phyloP scores from a whole-genome alignment of 352 stramenopile species.

The Phytopythium vexans region DNA sequence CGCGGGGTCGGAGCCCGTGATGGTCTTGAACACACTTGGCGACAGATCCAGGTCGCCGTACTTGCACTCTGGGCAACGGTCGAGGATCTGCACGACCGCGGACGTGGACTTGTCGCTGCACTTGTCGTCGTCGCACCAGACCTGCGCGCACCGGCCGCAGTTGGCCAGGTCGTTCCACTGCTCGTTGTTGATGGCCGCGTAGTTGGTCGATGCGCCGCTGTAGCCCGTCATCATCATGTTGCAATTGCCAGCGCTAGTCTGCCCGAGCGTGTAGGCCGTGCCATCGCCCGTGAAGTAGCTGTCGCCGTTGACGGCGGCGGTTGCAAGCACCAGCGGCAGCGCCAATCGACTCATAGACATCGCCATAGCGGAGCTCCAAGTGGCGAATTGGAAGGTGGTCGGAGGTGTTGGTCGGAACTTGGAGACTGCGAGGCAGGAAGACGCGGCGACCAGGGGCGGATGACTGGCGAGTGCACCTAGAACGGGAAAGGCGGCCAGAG shows the following conservation, averaged over 20 bases:
- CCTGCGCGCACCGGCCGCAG: conserved; percentile 52
- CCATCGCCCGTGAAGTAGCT: conserved; percentile 40
- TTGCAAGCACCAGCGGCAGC: conserved; percentile 4
- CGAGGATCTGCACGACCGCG: conserved; percentile 49
- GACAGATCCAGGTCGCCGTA: conserved; percentile 53
- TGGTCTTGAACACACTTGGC: conserved; percentile 30
- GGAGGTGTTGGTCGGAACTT: too few species aligned
- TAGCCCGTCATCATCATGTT: conserved; percentile 37
- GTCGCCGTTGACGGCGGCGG: conserved; percentile 12
- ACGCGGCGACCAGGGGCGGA: too few species aligned
- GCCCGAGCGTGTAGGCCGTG: conserved; percentile 41
- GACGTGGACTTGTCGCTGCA: conserved; percentile 30
- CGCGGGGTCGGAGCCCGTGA: conserved; percentile 39
- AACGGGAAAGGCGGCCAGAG: too few species aligned
- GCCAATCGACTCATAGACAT: too few species aligned
- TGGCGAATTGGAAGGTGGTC: too few species aligned
- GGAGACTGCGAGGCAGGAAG: too few species aligned
- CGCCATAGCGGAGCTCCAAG: too few species aligned
- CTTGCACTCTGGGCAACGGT: conserved; percentile 61
- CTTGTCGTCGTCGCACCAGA: conserved; percentile 33
- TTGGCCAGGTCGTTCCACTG: conserved; percentile 42
- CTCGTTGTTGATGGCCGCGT: conserved; percentile 55
- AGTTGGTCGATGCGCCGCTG: conserved; percentile 36
- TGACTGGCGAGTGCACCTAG: too few species aligned
- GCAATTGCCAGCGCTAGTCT: conserved; percentile 40